Conservation (phyloP, 73 alveolate genomes). For the Tetrahymena elliotti region DNA sequence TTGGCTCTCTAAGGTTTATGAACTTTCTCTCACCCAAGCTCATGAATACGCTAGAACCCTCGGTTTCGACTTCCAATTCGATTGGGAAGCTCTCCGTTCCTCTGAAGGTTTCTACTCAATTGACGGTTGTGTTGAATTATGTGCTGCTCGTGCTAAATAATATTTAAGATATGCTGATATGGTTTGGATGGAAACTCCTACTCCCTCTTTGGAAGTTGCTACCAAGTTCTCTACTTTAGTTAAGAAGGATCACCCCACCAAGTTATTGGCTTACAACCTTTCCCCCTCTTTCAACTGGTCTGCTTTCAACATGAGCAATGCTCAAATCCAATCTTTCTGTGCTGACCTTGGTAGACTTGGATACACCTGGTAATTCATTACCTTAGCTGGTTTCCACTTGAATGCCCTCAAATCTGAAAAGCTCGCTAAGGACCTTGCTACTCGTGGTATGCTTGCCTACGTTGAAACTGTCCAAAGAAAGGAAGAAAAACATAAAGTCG, state of each 20-base stretch:
- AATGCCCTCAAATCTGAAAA: slow-evolving; percentile 49
- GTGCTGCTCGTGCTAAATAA: slow-evolving; percentile 77
- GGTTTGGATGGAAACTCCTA: slow-evolving; percentile 94
- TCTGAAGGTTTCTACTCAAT: slow-evolving; percentile 84
- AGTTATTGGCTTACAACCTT: slow-evolving; percentile 77
- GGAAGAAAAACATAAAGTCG: slow-evolving; percentile 56
- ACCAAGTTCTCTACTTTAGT: slow-evolving; percentile 76
- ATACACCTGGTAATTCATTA: slow-evolving; percentile 66
- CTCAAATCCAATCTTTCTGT: slow-evolving; percentile 43
- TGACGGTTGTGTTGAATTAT: slow-evolving; percentile 70
- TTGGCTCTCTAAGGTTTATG: slow-evolving; percentile 15
- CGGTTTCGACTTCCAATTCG: slow-evolving; percentile 67
- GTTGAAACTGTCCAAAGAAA: slow-evolving; percentile 60
- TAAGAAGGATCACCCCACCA: slow-evolving; percentile 49
- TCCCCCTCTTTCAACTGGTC: slow-evolving; percentile 90
- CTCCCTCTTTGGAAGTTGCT: slow-evolving; percentile 79
- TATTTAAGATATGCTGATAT: slow-evolving; percentile 63
- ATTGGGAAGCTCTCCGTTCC: slow-evolving; percentile 85
- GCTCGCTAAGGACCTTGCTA: slow-evolving; percentile 50
- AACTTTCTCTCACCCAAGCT: slow-evolving; percentile 49
- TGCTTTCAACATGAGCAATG: slow-evolving; percentile 21
- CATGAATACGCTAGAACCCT: slow-evolving; percentile 57
- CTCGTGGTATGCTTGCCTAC: slow-evolving; percentile 56
- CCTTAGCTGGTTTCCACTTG: slow-evolving; percentile 69
- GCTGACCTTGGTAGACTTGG: slow-evolving; percentile 55